Conservation (phyloP, 495 filamentous ascomycete genomes). For the Penicillium dipodomyicola region DNA sequence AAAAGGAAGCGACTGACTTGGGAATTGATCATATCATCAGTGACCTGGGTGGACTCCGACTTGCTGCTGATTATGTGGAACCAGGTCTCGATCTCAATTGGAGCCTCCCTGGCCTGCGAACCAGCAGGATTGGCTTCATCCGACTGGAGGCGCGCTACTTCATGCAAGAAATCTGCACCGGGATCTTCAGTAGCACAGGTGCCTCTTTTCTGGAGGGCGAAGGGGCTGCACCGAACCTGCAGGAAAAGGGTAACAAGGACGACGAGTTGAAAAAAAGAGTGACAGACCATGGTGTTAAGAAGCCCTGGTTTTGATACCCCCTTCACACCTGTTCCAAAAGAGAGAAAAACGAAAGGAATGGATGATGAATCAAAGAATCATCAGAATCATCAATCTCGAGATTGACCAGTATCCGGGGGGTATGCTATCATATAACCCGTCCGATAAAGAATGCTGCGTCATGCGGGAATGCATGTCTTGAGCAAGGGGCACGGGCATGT, state of each 20-base stretch:
- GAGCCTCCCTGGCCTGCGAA: constrained; percentile 26
- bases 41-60: constrained; percentile 30
- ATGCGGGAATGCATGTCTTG: constrained; percentile 24
- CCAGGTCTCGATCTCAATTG: constrained; percentile 49
- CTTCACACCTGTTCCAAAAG: constrained; percentile 6
- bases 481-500: constrained; percentile 17
- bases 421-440: not conserved
- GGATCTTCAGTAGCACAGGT: constrained; percentile 42
- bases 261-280: constrained; percentile 24
- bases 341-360: constrained; percentile 2
- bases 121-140: constrained; percentile 14
- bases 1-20: constrained; percentile 36
- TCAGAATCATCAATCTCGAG: not conserved
- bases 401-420: not conserved
- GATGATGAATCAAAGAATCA: not conserved
- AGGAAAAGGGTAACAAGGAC: constrained; percentile 21
- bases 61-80: constrained; percentile 48
- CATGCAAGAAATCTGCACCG: constrained; percentile 27
- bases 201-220: constrained; percentile 24
- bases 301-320: constrained; percentile 18
- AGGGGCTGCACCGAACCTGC: constrained; percentile 22
- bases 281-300: constrained; percentile 26
- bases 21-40: constrained; percentile 40
- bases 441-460: constrained; percentile 29
- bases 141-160: constrained; percentile 26